Evolutionary conservation across 2,329 filamentous ascomycete species (phyloP), one percentile per base, ranked within the genome.

Genomic region (Ambrosiella xylebori): DNA sequence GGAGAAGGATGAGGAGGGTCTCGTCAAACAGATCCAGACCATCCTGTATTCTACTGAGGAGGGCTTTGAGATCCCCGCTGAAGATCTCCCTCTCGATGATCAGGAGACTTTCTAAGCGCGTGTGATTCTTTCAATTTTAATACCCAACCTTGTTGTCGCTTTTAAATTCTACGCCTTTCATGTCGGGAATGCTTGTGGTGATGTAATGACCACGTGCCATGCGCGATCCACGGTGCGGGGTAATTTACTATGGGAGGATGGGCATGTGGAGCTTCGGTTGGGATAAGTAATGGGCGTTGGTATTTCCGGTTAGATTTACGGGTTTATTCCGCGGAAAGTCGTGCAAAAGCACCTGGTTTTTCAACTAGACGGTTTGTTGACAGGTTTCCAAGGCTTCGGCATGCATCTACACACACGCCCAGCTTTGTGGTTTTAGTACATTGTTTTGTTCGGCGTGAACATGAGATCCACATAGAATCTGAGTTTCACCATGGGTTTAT

Each of bases 11-110:
- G 91, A 96, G 66, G 86, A 89, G 62, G 85, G 88, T 13, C 76
- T 98, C 62, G 80, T 97, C 70, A 96, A 95, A 80, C 84, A 91
- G 70, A 96, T 98, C 70, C 93, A 98, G 75, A 83, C 81, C 39
- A 97, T 97, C 68, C 77, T 98, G 63, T 98, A 98, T 78, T 95
- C 89, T 62, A 98, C 93, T 62, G 93, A 98, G 77, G 83, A 86
- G 64, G 83, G 85, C 39, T 95, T 95, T 66, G 89, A 95, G 75
- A 95, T 95, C 66, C 89, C 89, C 5, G 82, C 83, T 54, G 87
- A 93, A 69, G 80, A 75, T 19, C 85, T 89, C 65, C 80, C 71
- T 15, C 71, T 81, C 60, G 84, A 83, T 63, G 86, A 90, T 68
- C 84, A 90, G 70, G 86, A 93, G 78, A 89, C 85, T 57, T 88